phyloP scores from a whole-genome alignment of 495 filamentous ascomycete genomes.

The Xylona heveae region DNA sequence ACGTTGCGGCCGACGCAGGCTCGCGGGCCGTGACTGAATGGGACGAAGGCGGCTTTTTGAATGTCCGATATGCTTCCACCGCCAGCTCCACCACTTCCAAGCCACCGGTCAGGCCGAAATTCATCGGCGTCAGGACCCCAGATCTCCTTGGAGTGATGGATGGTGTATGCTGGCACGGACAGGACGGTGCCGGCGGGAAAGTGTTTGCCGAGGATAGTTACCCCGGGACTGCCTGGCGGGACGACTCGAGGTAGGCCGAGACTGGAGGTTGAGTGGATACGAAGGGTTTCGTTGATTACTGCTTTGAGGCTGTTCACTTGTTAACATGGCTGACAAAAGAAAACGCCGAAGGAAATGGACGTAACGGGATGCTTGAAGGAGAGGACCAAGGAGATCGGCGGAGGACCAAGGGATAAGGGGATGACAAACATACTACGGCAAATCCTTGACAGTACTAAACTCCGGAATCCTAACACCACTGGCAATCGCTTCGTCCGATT shows the following conservation, averaged over 20 bases:
- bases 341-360: background rate
- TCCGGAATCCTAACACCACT: constrained; percentile 37
- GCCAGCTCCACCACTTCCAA: background rate
- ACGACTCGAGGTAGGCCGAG: constrained; percentile 74
- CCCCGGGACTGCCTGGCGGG: constrained; percentile 32
- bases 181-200: constrained; percentile 61
- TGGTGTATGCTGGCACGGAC: constrained; percentile 68
- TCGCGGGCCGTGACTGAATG: constrained; percentile 64
- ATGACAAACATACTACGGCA: constrained; percentile 35
- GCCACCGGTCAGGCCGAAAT: constrained; percentile 65
- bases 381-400: background rate
- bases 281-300: constrained; percentile 77
- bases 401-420: background rate
- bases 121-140: constrained; percentile 68
- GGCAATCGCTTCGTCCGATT: constrained; percentile 50
- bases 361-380: background rate
- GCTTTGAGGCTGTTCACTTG: constrained; percentile 27
- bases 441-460: constrained; percentile 41
- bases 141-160: constrained; percentile 63
- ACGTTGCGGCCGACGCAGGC: constrained; percentile 73
- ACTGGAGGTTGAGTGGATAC: constrained; percentile 73
- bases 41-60: constrained; percentile 66
- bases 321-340: background rate
- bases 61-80: constrained; percentile 31
- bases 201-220: constrained; percentile 32